Evolutionary conservation across 495 filamentous ascomycete species (phyloP), one percentile per base, ranked within the genome.

Genomic region (Astrocystis sublimbata): DNA sequence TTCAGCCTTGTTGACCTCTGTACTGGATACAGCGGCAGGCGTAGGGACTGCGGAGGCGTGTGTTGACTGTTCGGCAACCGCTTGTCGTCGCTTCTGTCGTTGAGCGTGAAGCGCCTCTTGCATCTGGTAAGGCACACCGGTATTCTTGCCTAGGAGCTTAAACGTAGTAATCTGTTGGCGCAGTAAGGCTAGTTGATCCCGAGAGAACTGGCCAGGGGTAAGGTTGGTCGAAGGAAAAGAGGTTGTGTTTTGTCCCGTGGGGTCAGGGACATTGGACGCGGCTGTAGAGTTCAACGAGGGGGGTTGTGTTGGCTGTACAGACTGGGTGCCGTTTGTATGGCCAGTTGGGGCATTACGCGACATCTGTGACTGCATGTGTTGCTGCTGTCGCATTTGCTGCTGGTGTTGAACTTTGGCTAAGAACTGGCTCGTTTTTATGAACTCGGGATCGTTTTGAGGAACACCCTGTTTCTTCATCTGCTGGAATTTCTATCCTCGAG

Each of bases 81-180:
- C 78, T 60, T 87, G 84, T 36, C 84, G 80, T 43, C 79, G 79
- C 64, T n/a, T n/a, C n/a, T 89, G 88, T 47, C 89, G 88, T 12
- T 87, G 84, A 23, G 86, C 79, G 66, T 91, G 92, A 3, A 96
- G 82, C 62, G 88, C 85, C 67, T 90, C 87, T 70, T 92, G 88
- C 40, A 93, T 78, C 42, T 80, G 77, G n/a, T 80, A 72, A 2
- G 92, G 90, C 15, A 97, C 86, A 0, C 90, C 85, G 26, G 86
- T 78, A 58, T 94, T 94, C 73, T 91, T 94, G 10, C 88, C 86
- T 1, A 96, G 79, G 65, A 87, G 78, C 73, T 91, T 91, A 78
- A 96, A 96, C 6, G 91, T 90, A 63, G 84, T 74, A 43, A 96
- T 93, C 70, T 96, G 92, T 46, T 86, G 86, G 35, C 88, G 80